These are phyloP conservation scores for Taphrina betulina DNA, from an alignment of 1,139 yeast species.

Conservation along the genomic window DNA sequence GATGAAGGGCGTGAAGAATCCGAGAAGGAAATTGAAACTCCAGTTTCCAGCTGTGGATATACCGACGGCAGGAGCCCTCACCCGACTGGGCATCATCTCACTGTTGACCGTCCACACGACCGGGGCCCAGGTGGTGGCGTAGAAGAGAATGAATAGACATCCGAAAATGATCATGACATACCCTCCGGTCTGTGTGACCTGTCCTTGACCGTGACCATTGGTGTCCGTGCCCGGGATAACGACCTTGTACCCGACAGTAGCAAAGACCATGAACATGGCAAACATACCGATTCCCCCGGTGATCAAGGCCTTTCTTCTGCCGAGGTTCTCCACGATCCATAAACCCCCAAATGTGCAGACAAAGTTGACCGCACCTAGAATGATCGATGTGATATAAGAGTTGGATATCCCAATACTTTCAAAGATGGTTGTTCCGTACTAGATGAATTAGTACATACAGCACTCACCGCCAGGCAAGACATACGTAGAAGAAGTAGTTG, in stretches of 20 bases:
- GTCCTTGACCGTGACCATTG: slow-evolving; percentile 33
- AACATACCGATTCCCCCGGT: slow-evolving; percentile 66
- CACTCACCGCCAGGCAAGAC: too few species aligned
- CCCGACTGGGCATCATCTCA: slow-evolving; percentile 75
- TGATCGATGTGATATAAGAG: slow-evolving; percentile 67
- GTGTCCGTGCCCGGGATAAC: slow-evolving; percentile 51
- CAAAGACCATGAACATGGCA: slow-evolving; percentile 61
- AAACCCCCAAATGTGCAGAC: slow-evolving; percentile 69
- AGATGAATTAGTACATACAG: slow-evolving; percentile 64
- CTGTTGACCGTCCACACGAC: slow-evolving; percentile 74
- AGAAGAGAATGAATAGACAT: slow-evolving; percentile 75
- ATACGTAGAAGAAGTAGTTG: slow-evolving; percentile 63
- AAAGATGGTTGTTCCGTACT: slow-evolving; percentile 66
- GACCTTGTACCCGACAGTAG: slow-evolving; percentile 56
- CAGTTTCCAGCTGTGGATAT: slow-evolving; percentile 74
- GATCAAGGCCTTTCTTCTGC: slow-evolving; percentile 67
- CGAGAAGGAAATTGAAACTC: slow-evolving; percentile 75
- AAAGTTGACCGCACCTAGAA: slow-evolving; percentile 76
- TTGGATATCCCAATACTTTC: slow-evolving; percentile 50
- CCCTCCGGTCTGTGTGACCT: slow-evolving; percentile 49
- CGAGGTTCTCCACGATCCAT: slow-evolving; percentile 64
- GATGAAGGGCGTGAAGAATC: slow-evolving; percentile 71
- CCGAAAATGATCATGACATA: slow-evolving; percentile 75
- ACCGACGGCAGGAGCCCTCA: slow-evolving; percentile 77
- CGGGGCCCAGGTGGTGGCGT: slow-evolving; percentile 88